Percentiles rank a stretch among this genome's conserved stretches.
phyloP scores from a whole-genome alignment of 139 green algal species.

The Gonium pectorale region DNA sequence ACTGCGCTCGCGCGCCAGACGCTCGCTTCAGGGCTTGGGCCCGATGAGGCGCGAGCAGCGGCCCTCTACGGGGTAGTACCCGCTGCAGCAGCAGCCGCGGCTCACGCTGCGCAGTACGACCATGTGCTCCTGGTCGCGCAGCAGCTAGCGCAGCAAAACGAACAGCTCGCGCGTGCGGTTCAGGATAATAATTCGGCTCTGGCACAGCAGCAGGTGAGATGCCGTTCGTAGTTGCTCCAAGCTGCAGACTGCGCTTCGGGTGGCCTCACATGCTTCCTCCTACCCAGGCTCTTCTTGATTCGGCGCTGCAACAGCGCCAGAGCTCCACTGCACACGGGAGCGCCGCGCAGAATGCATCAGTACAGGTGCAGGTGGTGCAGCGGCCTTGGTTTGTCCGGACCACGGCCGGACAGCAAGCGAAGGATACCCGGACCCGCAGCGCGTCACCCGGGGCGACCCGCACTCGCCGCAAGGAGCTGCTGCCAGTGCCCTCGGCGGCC shows the following conservation, averaged over 20 bases:
- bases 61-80: conserved; percentile 11
- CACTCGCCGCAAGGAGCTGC: too few relatives aligned
- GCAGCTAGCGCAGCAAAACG: conserved; percentile 45
- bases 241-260: too few relatives aligned
- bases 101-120: conserved; percentile 37
- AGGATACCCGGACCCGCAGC: neutral
- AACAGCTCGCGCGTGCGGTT: conserved; percentile 39
- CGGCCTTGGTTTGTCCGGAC: conserved; percentile 10
- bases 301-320: neutral
- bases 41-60: conserved; percentile 3
- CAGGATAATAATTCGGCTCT: conserved; percentile 33
- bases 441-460: neutral
- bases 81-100: neutral
- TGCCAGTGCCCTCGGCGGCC: neutral
- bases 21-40: conserved; percentile 24
- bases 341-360: neutral
- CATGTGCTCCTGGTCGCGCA: conserved; percentile 48
- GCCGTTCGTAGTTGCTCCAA: too few relatives aligned
- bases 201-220: conserved; percentile 36
- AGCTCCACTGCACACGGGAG: too few relatives aligned
- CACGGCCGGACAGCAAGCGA: too few relatives aligned
- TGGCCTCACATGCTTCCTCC: too few relatives aligned
- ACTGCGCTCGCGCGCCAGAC: conserved; percentile 38
- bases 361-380: neutral
- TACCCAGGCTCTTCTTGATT: conserved; percentile 3